Percentiles rank a stretch among this genome's conserved stretches.
These are phyloP conservation scores for Mycena alexandri DNA, from an alignment of 768 basidiomycete species.

Conservation along the genomic window DNA sequence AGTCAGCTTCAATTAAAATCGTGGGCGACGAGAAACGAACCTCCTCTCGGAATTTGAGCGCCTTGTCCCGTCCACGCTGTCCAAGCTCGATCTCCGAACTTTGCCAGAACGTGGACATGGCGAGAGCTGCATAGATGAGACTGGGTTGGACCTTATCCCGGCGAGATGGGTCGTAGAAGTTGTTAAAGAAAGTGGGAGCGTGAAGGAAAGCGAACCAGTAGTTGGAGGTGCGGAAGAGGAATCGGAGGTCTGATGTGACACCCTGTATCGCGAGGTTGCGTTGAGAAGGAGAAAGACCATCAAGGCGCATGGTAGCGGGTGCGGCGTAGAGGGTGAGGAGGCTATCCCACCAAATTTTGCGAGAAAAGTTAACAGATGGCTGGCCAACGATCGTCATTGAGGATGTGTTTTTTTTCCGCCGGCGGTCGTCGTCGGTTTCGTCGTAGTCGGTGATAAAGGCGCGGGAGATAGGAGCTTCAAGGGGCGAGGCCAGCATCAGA, in stretches of 20 bases:
- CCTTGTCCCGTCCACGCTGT: conserved; percentile 63
- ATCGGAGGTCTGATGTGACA: conserved; percentile 70
- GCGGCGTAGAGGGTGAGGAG: conserved; percentile 68
- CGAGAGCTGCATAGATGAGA: conserved; percentile 70
- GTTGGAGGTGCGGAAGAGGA: conserved; percentile 72
- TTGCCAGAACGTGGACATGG: conserved; percentile 76
- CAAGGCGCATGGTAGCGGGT: conserved; percentile 47
- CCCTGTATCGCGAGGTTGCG: conserved; percentile 60
- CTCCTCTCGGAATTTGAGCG: conserved; percentile 72
- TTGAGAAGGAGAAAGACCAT: conserved; percentile 53
- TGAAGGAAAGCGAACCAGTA: conserved; percentile 85
- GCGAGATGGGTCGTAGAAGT: conserved; percentile 66
- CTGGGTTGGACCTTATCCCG: conserved; percentile 76
- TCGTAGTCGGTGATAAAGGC: conserved; percentile 48
- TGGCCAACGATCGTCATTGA: conserved; percentile 56
- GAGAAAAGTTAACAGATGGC: conserved; percentile 75
- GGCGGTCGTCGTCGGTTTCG: conserved; percentile 41
- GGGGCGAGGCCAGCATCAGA: conserved; percentile 35
- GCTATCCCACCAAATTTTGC: conserved; percentile 86
- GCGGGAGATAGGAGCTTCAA: conserved; percentile 24
- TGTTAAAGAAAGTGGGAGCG: conserved; percentile 73
- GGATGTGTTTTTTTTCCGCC: conserved; percentile 11
- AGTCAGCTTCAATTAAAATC: conserved; percentile 2
- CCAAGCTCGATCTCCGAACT: conserved; percentile 74
- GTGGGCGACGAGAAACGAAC: conserved; percentile 10